phyloP scores from a whole-genome alignment of 495 filamentous ascomycete species.

The Daldinia vernicosa region DNA sequence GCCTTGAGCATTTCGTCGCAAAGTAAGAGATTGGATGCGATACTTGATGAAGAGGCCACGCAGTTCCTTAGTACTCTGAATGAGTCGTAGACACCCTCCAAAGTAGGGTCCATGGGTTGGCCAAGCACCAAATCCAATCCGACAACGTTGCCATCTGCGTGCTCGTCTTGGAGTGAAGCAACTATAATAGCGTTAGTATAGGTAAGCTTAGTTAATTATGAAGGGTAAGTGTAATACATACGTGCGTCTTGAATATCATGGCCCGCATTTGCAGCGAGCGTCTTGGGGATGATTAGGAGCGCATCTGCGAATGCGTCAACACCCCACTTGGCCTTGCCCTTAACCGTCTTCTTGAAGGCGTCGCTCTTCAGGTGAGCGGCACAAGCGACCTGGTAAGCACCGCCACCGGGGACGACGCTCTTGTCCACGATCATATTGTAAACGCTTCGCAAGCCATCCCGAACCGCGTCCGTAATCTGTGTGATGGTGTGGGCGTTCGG shows the following conservation, averaged over 20 bases:
- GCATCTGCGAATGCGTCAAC: constrained; percentile 95
- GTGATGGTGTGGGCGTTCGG: constrained; percentile 96
- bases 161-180: constrained; percentile 85
- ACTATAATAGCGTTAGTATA: constrained; percentile 60
- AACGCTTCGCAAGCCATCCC: constrained; percentile 91
- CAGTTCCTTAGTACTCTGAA: constrained; percentile 94
- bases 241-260: constrained; percentile 94
- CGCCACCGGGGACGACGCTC: constrained; percentile 92
- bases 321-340: constrained; percentile 96
- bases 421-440: constrained; percentile 99
- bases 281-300: constrained; percentile 94
- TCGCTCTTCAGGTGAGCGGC: constrained; percentile 88
- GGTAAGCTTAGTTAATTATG: neutral
- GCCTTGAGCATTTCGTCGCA: constrained; percentile 98
- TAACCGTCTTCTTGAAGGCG: constrained; percentile 82
- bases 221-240: constrained; percentile 55
- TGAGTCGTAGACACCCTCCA: constrained; percentile 93
- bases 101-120: constrained; percentile 94
- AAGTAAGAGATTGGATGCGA: constrained; percentile 92
- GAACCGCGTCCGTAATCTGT: constrained; percentile 96
- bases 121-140: constrained; percentile 87
- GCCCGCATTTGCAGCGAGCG: constrained; percentile 92
- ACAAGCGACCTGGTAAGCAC: constrained; percentile 95
- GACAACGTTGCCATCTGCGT: constrained; percentile 81
- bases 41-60: constrained; percentile 91